Base-by-base conservation (phyloP, 176 grass and related monocot species). In the Tillandsia leiboldiana region DNA sequence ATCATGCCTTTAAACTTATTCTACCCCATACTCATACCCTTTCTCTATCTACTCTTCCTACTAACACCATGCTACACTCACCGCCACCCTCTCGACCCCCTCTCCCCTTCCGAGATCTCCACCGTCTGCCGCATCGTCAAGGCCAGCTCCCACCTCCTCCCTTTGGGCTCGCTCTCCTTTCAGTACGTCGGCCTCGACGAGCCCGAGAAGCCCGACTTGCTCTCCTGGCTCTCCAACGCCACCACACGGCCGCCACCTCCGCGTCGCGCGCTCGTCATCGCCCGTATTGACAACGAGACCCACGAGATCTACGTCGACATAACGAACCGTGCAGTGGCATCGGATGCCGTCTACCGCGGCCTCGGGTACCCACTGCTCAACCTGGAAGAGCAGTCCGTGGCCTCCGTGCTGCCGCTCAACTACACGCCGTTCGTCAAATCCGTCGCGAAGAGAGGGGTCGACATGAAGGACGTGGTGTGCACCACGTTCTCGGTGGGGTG, bases 131-230 rank as follows among this genome's bases (percentile, higher is more conserved):
- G 2, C 14, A 58, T 85, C 24, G 72, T 87, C 68, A 67, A 79
- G 1, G 58, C 77, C 49, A 90, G 81, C n/a, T 59, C 64, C 22
- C 65, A 3, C 77, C 52, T 72, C 77, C 53, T 48, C 81, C 1
- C 53, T 51, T 15, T 28, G 15, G 14, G 28, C 28, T 58, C 75
- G 1, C 71, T 86, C 23, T 65, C 78, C 81, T 87, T 90, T 78
- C 86, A 96, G 74, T 96, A 88, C 67, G 80, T 96, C 48, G 87
- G 85, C 80, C 88, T 96, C 50, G 87, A 96, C 74, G 91, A 96
- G 74, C 87, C 87, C 2, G 85, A 91, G 65, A 96, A 96, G 67
- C 3, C 48, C 1, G 78, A 82, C 48, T 65, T 90, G 51, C 61
- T 87, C 8, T 70, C 81, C 2, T 24, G 52, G 26, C 28, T 29